Base-by-base conservation (phyloP, 75 land plant genomes). In the Picea glauca region DNA sequence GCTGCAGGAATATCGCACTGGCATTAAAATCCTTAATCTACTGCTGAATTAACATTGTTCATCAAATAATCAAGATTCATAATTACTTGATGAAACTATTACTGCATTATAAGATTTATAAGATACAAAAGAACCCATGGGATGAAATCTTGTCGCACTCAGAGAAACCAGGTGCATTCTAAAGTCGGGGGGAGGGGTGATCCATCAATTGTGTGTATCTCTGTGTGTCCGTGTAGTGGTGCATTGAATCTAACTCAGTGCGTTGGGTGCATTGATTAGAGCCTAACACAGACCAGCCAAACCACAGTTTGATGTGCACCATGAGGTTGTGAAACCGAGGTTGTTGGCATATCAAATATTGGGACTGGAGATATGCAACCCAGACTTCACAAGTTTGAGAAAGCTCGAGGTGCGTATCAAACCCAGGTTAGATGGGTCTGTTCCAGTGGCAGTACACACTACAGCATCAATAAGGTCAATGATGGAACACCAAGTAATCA, bases 1-100 rank as follows among this genome's bases (percentile, higher is more conserved):
- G 87, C 98, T 95, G 93, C 31, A 83, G 20, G 58, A 74, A 67
- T 9, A 5, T 30, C 1, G 1, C 46, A 67, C 35, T 38, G 46
- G 6, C 46, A 5, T 1, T 15, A 35, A 66, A 33, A 11, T 18
- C 32, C 17, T 38, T 35, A 67, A 31, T 67, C 43, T n/a, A 67
- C 38, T 40, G 5, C 17, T 38, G 46, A 35, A 17, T 67, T 43
- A 38, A 33, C 67, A 64, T 14, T 64, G 1, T 13, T 13, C 43
- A 3, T 64, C 67, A 33, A 32, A 64, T 64, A 64, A 64, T 30
- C 17, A 21, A 64, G 30, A 32, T 13, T 30, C 4, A 26, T 13
- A 32, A 64, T 64, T 31, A 64, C 35, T 13, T 13, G 13, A 64
- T 64, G 17, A 64, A 64, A 64, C 35, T 30, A 31, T 64, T 1